Base-by-base conservation (phyloP, 208 protist genomes). In the Naegleria lovaniensis region DNA sequence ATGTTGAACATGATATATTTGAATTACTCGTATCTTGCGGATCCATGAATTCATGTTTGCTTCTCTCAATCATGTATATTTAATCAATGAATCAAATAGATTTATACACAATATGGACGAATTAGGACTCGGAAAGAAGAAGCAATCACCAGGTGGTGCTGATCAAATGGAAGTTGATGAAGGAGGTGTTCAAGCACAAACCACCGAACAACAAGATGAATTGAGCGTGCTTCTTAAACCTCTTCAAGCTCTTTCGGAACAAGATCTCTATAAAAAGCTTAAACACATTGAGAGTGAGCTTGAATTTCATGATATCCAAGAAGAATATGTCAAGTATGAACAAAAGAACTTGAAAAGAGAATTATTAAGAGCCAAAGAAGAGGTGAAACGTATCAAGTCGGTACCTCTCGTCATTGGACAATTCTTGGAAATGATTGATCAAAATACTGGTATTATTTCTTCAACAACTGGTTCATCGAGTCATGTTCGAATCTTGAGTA, bases 331-430 rank as follows among this genome's bases (percentile, higher is more conserved):
- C 33, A 90, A 90, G 33, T 41, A 90, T 36, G 87, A 90, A 79
- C 87, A 90, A 90, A 90, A 79, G n/a, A 90, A 90, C 59, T 25
- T 90, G 0, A 90, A 90, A 51, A 67, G 87, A 79, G 87, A 90
- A 79, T 51, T 83, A 11, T 36, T 41, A 19, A 39, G 90, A 7
- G 96, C 97, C 36, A 97, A 97, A 94, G 95, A 97, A 92, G 96
- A 98, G 93, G 97, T 99, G 59, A 99, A 99, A 94, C 95, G 98
- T 67, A 99, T 99, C 93, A 98, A 99, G 95, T 98, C 98, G n/a
- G 98, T 99, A 33, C 99, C 99, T 88, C 97, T 99, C 5, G 95
- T 99, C 5, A 98, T 99, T 91, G 99, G 99, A 51, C 99, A 99
- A 94, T 99, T 99, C 91, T 94, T 99, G 4, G 99, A 99, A 95